Conservation (phyloP, 768 basidiomycete species). For the Boletus pseudopeckii region DNA sequence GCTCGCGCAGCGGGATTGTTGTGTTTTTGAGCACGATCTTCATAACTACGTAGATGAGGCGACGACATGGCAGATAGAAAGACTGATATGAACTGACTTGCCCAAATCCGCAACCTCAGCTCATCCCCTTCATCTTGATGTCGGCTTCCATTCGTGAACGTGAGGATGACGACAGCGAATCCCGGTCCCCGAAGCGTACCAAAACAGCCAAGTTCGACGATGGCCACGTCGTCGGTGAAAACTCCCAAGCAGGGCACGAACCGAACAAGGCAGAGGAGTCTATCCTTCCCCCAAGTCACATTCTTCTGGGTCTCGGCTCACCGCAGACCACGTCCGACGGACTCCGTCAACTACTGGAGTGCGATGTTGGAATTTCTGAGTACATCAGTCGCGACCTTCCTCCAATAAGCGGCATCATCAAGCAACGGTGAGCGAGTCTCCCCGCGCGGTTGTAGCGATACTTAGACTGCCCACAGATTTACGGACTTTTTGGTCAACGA, state of each 20-base stretch:
- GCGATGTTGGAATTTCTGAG: constrained; percentile 87
- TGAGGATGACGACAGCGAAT: constrained; percentile 43
- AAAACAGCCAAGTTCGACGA: constrained; percentile 30
- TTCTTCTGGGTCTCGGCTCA: constrained; percentile 56
- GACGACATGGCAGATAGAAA: constrained; percentile 25
- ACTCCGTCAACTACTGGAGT: constrained; percentile 62
- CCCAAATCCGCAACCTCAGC: neutral
- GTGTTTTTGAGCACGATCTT: constrained; percentile 53
- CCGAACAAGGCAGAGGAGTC: constrained; percentile 10
- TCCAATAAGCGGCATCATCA: constrained; percentile 88
- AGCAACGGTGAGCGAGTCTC: constrained; percentile 70
- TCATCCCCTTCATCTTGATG: constrained; percentile 15
- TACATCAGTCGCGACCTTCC: constrained; percentile 71
- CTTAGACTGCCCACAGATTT: constrained; percentile 54
- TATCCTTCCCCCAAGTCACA: constrained; percentile 72
- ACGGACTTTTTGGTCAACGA: constrained; percentile 97
- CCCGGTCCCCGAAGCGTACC: constrained; percentile 38
- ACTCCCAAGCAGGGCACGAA: neutral
- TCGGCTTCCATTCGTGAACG: constrained; percentile 42
- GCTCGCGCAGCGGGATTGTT: constrained; percentile 73
- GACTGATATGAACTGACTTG: neutral
- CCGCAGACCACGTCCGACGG: constrained; percentile 49
- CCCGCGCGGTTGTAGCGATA: neutral
- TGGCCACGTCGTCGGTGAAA: constrained; percentile 4
- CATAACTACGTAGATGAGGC: constrained; percentile 54